Conservation (phyloP, 164 flowering plant species). For the Pachysandra terminalis region DNA sequence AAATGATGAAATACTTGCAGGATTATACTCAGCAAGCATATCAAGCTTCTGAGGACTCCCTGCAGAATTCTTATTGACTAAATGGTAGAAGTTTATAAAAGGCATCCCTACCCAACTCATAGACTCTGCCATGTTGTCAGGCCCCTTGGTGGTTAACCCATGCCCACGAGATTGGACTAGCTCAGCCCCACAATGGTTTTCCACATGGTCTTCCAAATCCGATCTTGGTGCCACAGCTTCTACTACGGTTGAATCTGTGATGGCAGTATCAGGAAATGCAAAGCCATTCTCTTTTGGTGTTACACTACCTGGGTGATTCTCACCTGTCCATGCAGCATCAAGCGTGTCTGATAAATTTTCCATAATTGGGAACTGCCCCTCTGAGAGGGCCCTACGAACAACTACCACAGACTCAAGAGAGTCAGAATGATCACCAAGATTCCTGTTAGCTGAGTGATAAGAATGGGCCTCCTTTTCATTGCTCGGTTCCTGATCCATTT, state of each 20-base stretch:
- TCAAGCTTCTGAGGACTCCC: conserved; percentile 50
- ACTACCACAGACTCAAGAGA: conserved; percentile 28
- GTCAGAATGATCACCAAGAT: conserved; percentile 27
- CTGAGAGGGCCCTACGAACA: conserved; percentile 55
- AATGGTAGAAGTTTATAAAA: conserved; percentile 60
- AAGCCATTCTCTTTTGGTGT: conserved; percentile 26
- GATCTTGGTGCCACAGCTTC: conserved; percentile 26
- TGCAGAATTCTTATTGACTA: conserved; percentile 52
- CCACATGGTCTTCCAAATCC: conserved; percentile 37
- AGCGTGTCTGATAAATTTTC: conserved; percentile 72
- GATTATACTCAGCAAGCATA: conserved; percentile 52
- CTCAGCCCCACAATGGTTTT: conserved; percentile 35
- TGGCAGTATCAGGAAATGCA: conserved; percentile 28
- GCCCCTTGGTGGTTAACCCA: conserved; percentile 27
- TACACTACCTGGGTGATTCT: conserved; percentile 37
- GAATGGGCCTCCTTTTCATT: conserved; percentile 18
- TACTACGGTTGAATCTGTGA: conserved; percentile 27
- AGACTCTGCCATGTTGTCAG: conserved; percentile 56
- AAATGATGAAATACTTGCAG: conserved; percentile 64
- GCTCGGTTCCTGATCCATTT: conserved; percentile 17
- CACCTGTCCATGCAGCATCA: conserved; percentile 97
- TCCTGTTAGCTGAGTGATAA: conserved; percentile 15
- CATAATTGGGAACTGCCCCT: conserved; percentile 57
- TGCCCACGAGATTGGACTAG: conserved; percentile 27
- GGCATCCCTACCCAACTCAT: conserved; percentile 67